phyloP scores from a whole-genome alignment of 2,329 filamentous ascomycete genomes.

The Penicillium digitatum region DNA sequence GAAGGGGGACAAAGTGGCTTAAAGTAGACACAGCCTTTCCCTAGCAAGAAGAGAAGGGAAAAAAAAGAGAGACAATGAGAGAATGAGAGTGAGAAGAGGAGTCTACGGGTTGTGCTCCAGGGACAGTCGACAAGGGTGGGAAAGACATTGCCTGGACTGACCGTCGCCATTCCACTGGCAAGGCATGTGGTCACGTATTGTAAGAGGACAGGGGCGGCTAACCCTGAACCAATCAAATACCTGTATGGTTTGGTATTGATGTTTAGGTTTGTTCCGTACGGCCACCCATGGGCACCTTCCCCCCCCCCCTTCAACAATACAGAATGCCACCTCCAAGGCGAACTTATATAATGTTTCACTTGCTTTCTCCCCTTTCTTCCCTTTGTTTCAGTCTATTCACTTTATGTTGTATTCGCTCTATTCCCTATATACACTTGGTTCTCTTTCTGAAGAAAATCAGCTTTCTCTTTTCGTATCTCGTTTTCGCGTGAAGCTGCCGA shows the following conservation, averaged over 20 bases:
- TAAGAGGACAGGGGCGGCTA: conserved; percentile 3
- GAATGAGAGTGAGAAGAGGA: conserved; percentile 2
- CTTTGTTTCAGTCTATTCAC: not conserved
- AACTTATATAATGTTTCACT: not conserved
- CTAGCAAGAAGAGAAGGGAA: not conserved
- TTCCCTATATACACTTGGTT: not conserved
- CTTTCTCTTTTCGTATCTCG: not conserved
- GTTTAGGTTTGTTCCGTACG: conserved; percentile 4
- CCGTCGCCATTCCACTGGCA: conserved; percentile 1
- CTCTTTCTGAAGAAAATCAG: not conserved
- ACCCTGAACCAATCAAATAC: not conserved
- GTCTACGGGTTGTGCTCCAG: conserved; percentile 5
- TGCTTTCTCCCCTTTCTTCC: not conserved
- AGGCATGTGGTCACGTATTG: conserved; percentile 8
- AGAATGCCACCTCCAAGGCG: not conserved
- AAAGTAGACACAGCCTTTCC: not conserved
- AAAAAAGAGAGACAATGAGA: conserved; percentile 5
- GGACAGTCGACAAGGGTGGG: conserved; percentile 10
- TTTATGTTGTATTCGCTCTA: not conserved
- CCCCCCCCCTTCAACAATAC: not conserved
- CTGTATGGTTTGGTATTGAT: not conserved
- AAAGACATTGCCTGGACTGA: not conserved
- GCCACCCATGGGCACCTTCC: not conserved
- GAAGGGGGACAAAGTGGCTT: conserved; percentile 1
- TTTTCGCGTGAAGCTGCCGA: conserved; percentile 11